These are phyloP conservation scores for Blastocystis sp. DNA, from an alignment of 352 stramenopile species.

Conservation along the genomic window DNA sequence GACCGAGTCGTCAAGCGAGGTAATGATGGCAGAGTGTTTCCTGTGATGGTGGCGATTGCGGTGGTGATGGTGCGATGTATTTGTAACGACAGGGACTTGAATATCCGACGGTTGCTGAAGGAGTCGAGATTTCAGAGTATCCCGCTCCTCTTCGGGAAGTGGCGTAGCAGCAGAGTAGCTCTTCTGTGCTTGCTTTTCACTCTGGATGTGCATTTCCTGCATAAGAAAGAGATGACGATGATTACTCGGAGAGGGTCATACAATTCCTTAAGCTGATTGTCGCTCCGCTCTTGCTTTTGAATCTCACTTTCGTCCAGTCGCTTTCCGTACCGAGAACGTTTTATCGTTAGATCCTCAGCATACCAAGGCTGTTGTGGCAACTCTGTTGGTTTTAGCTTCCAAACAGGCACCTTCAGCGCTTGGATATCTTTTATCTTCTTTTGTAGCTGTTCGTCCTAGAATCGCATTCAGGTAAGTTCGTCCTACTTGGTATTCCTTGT, in stretches of 20 bases:
- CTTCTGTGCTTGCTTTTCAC: background rate
- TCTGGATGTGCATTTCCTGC: background rate
- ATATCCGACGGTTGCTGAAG: conserved; percentile 31
- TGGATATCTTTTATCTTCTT: conserved; percentile 46
- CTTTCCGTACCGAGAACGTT: background rate
- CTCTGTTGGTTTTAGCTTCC: conserved; percentile 40
- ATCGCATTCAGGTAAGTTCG: background rate
- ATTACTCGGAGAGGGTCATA: conserved; percentile 1
- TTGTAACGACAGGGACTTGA: background rate
- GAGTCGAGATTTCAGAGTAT: background rate
- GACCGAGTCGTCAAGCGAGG: background rate
- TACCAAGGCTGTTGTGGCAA: conserved; percentile 9
- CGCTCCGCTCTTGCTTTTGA: background rate
- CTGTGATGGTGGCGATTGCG: background rate
- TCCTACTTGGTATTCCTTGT: background rate
- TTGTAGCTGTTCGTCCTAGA: conserved; percentile 12
- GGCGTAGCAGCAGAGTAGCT: background rate
- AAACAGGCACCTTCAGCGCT: conserved; percentile 22
- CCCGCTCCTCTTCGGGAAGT: background rate
- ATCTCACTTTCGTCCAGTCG: background rate
- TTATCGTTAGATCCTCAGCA: background rate
- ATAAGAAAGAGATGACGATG: background rate
- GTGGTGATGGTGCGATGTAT: background rate
- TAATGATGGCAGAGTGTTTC: background rate
- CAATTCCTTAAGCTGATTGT: background rate